These are phyloP conservation scores for Umbelopsis ramanniana DNA, from an alignment of 192 early-diverging fungal genomes.

Conservation along the genomic window DNA sequence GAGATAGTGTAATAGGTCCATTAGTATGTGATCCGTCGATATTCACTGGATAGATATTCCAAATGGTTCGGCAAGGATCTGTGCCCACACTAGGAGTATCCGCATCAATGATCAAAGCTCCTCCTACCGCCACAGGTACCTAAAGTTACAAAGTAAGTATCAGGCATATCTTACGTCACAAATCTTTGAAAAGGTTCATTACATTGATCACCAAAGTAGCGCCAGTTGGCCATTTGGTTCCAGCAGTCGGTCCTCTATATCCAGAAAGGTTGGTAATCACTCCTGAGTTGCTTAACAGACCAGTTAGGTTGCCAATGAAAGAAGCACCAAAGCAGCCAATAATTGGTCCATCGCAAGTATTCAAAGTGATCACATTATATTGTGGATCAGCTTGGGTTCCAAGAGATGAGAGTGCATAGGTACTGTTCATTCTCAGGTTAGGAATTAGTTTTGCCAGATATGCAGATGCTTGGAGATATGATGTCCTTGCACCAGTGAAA, in stretches of 20 bases:
- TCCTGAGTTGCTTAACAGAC: background rate
- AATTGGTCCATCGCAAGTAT: background rate
- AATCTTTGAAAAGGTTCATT: background rate
- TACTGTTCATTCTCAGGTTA: background rate
- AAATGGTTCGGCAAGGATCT: background rate
- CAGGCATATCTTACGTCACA: background rate
- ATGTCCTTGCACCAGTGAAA: background rate
- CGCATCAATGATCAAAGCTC: background rate
- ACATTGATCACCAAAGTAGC: background rate
- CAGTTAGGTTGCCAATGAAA: background rate
- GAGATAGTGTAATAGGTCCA: no score
- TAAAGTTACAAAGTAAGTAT: background rate
- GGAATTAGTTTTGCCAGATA: background rate
- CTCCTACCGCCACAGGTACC: background rate
- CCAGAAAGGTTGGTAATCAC: background rate
- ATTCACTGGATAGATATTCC: background rate
- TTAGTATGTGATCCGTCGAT: background rate
- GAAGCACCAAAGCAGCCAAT: background rate
- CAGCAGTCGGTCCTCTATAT: background rate
- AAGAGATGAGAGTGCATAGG: background rate
- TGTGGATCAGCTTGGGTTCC: background rate
- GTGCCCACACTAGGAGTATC: background rate
- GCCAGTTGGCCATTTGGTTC: background rate
- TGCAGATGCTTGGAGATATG: background rate
- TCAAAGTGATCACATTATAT: background rate